These are phyloP conservation scores for Vachellia collinsii DNA, from an alignment of 306 rosid species.

Conservation along the genomic window DNA sequence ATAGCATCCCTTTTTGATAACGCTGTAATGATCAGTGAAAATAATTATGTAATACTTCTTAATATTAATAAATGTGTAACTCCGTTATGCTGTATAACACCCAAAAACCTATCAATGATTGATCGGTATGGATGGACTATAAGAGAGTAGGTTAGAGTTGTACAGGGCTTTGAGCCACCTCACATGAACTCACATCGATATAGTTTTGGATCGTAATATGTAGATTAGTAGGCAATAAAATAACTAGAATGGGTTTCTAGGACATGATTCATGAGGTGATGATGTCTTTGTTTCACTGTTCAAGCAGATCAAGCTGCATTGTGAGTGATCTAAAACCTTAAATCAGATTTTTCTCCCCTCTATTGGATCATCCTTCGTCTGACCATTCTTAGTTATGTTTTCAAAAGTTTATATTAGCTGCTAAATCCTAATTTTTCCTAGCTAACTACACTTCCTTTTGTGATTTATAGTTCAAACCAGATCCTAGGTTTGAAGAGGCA, in stretches of 20 bases:
- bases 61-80: neutral
- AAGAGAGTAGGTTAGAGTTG: neutral
- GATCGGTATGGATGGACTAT: neutral
- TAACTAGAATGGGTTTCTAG: neutral
- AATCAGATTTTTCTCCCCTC: neutral
- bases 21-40: neutral
- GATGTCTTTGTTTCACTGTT: neutral
- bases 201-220: neutral
- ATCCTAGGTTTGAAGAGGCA: conserved; percentile 89
- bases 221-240: neutral
- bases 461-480: conserved; percentile 75
- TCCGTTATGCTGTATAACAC: neutral
- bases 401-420: neutral
- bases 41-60: neutral
- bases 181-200: neutral
- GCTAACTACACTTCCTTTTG: conserved; percentile 20
- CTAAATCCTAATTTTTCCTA: neutral
- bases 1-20: conserved; percentile 26
- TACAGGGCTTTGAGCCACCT: neutral
- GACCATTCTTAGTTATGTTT: neutral
- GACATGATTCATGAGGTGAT: neutral
- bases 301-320: neutral
- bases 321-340: neutral
- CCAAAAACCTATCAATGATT: neutral
- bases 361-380: neutral